Percentiles rank a stretch among this genome's conserved stretches.
phyloP scores from a whole-genome alignment of 225 moss, liverwort and hornwort genomes.

The Straminergon stramineum region DNA sequence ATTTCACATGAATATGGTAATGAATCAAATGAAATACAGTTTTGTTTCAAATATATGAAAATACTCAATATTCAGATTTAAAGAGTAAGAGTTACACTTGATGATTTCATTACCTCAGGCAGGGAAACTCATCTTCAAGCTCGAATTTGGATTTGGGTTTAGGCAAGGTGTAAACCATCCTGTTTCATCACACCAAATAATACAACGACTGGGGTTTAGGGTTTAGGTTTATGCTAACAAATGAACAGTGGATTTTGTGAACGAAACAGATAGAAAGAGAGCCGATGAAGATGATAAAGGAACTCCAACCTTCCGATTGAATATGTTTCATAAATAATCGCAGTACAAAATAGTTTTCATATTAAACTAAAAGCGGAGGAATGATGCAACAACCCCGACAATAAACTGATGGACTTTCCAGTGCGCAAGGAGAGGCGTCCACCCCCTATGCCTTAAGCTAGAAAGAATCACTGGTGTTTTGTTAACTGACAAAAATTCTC shows the following conservation, averaged over 20 bases:
- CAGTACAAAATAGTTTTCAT: background rate
- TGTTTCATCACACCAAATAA: background rate
- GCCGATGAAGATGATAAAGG: background rate
- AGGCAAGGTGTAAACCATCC: background rate
- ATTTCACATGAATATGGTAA: background rate
- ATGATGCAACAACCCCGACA: background rate
- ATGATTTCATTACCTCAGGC: background rate
- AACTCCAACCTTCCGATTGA: background rate
- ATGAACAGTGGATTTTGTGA: background rate
- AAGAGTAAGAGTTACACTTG: background rate
- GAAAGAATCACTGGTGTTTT: background rate
- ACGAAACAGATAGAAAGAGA: background rate
- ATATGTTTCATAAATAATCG: background rate
- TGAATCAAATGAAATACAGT: background rate
- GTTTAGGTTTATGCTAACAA: background rate
- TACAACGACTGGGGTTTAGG: background rate
- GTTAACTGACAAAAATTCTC: conserved; percentile 2
- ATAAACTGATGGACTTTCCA: background rate
- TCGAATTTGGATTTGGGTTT: background rate
- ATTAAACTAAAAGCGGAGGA: background rate
- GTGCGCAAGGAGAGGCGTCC: background rate
- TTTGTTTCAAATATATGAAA: background rate
- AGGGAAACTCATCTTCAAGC: background rate
- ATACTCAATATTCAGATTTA: background rate
- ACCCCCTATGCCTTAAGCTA: background rate